A percentile compares a stretch with the other conserved stretches of the same genome.
phyloP scores from a whole-genome alignment of 139 green algal genomes.

The Chlamydomonas incerta region DNA sequence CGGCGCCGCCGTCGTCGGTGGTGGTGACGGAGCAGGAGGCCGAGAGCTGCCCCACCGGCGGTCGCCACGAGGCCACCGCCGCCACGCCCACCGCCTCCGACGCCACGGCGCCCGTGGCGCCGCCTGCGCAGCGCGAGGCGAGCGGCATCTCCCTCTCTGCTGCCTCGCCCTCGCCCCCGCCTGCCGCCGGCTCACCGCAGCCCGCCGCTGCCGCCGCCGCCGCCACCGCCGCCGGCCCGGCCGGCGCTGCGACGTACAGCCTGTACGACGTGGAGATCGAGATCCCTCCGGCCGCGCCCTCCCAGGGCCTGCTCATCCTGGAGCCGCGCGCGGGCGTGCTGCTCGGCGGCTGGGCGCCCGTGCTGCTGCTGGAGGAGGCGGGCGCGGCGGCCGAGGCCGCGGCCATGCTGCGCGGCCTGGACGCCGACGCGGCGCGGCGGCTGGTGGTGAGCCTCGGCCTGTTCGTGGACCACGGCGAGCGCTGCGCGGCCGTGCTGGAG shows the following conservation, averaged over 20 bases:
- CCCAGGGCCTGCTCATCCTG: constrained; percentile 32
- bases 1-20: not conserved
- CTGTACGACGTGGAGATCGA: constrained; percentile 25
- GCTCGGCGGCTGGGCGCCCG: constrained; percentile 15
- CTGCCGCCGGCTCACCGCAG: not conserved
- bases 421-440: not conserved
- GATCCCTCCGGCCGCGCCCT: not conserved
- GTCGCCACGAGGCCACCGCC: not conserved
- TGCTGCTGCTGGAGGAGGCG: constrained; percentile 36
- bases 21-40: too few relatives aligned
- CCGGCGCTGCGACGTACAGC: constrained; percentile 2
- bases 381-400: not conserved
- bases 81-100: not conserved
- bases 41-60: not conserved
- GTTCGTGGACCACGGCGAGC: constrained; percentile 39
- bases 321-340: constrained; percentile 28
- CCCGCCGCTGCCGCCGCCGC: not conserved
- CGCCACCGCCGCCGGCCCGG: too few relatives aligned
- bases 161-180: not conserved
- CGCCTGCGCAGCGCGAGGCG: not conserved
- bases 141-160: too few relatives aligned
- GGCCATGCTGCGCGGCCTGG: not conserved
- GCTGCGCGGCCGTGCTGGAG: not conserved
- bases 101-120: not conserved
- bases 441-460: constrained; percentile 6